Percentiles rank a stretch among this genome's conserved stretches.
Conservation (phyloP, 2,329 filamentous ascomycete genomes). For the Aspergillus novofumigatus region DNA sequence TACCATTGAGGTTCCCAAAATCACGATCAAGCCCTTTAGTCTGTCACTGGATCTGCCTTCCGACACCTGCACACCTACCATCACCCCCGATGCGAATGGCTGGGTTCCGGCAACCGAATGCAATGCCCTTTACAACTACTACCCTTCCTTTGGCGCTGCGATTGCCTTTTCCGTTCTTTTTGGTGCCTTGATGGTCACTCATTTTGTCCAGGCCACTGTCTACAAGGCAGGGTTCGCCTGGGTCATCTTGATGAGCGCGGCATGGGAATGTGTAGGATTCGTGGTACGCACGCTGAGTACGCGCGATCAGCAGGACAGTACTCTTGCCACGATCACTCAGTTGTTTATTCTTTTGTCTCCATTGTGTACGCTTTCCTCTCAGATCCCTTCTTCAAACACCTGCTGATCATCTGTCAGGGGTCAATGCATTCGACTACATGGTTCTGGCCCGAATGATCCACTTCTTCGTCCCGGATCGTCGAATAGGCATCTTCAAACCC, state of each 20-base stretch:
- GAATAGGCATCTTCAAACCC: slow-evolving; percentile 34
- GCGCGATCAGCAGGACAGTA: background rate
- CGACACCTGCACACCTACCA: slow-evolving; percentile 15
- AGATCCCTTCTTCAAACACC: background rate
- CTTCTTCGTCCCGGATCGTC: slow-evolving; percentile 33
- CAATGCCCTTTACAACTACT: slow-evolving; percentile 23
- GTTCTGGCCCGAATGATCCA: slow-evolving; percentile 40
- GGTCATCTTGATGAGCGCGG: slow-evolving; percentile 43
- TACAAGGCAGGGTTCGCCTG: slow-evolving; percentile 38
- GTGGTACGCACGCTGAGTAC: slow-evolving; percentile 23
- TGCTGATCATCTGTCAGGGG: slow-evolving; percentile 22
- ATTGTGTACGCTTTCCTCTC: slow-evolving; percentile 2
- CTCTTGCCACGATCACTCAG: background rate
- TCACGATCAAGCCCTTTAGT: background rate
- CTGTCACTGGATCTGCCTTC: slow-evolving; percentile 4
- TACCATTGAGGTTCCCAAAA: background rate
- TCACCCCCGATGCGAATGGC: slow-evolving; percentile 20
- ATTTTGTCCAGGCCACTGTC: slow-evolving; percentile 34
- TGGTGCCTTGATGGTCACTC: slow-evolving; percentile 18
- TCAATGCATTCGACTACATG: slow-evolving; percentile 46
- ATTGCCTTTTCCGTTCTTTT: slow-evolving; percentile 35
- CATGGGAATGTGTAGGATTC: slow-evolving; percentile 43
- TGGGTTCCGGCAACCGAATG: slow-evolving; percentile 16
- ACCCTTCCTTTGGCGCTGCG: slow-evolving; percentile 36
- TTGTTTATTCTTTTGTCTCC: slow-evolving; percentile 10